Base-by-base conservation (phyloP, 2,329 filamentous ascomycete genomes). In the Penicillium glabrum region DNA sequence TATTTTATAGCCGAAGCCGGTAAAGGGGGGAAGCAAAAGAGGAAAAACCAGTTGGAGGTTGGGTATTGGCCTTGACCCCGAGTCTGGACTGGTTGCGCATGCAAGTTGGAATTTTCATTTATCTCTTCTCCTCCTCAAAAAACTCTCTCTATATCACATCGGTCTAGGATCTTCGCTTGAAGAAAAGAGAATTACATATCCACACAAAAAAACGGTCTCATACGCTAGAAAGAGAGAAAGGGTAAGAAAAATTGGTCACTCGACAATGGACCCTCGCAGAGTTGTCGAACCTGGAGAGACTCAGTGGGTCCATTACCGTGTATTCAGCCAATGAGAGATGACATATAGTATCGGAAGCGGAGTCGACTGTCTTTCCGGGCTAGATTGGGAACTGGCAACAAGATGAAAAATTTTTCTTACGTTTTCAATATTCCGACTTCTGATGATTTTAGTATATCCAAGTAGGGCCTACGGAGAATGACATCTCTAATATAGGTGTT, bases 221-320 rank as follows among this genome's bases (percentile, higher is more conserved):
- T 21, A 21, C 26, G 29, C 27, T 29, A 19, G n/a, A 13, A 21
- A 21, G 14, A 48, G 24, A 13, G 6, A 26, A 48, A 13, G 24
- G 24, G 29, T 14, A 35, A 19, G 13, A 35, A 23, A 23, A 33
- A 35, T 37, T 8, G 21, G 21, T 35, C 46, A 21, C 46, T 47
- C 29, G 19, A 47, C 29, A 41, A 41, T 41, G 39, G 47, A 53
- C 51, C 41, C 51, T 46, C 51, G 51, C 41, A 46, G 29, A 33
- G 24, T 33, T 26, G 43, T 54, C 33, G 33, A 48, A 54, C 44
- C 31, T 54, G 51, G 51, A 54, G 51, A 53, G 29, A 21, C 19
- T 10, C 11, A 44, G 52, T 54, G 52, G 52, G 26, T 29, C 44
- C 19, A 13, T 13, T 27, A 48, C 37, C 35, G 21, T 21, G 19